Evolutionary conservation across 2,329 filamentous ascomycete genomes (phyloP).

Genomic region (Fusarium verrucosum): DNA sequence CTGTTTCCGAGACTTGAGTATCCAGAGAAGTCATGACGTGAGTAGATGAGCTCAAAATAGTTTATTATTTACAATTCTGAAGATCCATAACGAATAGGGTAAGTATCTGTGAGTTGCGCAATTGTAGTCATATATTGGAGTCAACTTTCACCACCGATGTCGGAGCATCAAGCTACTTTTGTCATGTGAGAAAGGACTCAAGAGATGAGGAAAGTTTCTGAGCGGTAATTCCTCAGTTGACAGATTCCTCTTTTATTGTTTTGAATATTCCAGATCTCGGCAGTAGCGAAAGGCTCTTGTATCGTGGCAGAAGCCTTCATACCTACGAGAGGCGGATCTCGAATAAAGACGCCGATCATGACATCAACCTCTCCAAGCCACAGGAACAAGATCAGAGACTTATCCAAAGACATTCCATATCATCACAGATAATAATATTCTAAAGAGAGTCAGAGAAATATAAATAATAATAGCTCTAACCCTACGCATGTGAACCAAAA

Average conservation of each 20-base stretch:
- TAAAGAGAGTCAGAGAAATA: neutral
- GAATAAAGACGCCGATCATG: conserved; percentile 15
- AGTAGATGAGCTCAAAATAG: neutral
- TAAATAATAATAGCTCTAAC: neutral
- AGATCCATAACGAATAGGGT: neutral
- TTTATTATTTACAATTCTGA: neutral
- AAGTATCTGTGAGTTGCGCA: neutral
- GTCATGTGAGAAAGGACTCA: neutral
- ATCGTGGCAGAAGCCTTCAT: conserved; percentile 25
- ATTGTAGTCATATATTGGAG: neutral
- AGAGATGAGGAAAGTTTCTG: neutral
- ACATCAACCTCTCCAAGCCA: conserved; percentile 5
- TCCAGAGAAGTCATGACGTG: neutral
- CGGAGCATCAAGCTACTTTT: conserved; percentile 1
- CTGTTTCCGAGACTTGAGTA: neutral
- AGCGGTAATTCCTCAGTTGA: neutral
- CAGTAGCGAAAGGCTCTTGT: neutral
- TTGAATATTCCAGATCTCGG: neutral
- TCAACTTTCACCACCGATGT: conserved; percentile 8
- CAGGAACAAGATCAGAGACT: neutral
- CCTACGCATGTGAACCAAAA: neutral
- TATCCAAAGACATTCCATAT: neutral
- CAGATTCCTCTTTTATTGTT: neutral
- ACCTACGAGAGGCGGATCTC: conserved; percentile 13
- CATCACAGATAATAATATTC: neutral